phyloP scores from a whole-genome alignment of 2,329 filamentous ascomycete genomes.

The Trichoderma simmonsii region DNA sequence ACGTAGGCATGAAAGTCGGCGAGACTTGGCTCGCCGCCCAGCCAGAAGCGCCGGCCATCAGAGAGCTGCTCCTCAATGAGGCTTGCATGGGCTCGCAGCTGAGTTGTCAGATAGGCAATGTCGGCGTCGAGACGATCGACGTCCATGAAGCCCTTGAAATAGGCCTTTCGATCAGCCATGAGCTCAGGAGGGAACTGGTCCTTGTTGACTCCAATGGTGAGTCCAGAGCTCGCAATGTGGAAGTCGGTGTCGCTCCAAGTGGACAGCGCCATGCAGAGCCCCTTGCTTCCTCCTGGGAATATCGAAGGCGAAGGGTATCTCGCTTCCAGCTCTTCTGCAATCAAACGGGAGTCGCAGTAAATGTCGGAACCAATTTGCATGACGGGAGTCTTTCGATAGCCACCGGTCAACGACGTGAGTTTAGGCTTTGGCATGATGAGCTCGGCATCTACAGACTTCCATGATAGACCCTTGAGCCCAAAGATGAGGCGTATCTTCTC shows the following conservation, averaged over 20 bases:
- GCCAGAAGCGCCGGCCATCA: background rate
- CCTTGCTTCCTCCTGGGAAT: background rate
- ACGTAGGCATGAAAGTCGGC: background rate
- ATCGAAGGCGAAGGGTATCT: background rate
- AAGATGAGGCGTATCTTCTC: background rate
- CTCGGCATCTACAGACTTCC: background rate
- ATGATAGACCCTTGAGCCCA: background rate
- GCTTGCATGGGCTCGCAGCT: background rate
- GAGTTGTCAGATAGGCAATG: background rate
- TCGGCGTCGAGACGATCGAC: background rate
- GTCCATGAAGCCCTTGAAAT: background rate
- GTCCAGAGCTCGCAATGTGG: background rate
- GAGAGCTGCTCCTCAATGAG: background rate
- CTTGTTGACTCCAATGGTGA: background rate
- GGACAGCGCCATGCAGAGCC: background rate
- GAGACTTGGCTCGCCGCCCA: background rate
- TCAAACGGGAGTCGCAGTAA: background rate
- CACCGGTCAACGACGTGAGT: background rate
- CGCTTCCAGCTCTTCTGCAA: background rate
- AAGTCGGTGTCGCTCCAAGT: background rate
- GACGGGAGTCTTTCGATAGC: background rate
- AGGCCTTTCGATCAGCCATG: background rate
- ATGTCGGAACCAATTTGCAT: background rate
- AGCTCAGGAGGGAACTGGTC: background rate
- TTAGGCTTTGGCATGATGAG: background rate